A percentile compares a stretch with the other conserved stretches of the same genome.
Conservation (phyloP, 1,284 basidiomycete genomes). For the Cryptococcus sp. region DNA sequence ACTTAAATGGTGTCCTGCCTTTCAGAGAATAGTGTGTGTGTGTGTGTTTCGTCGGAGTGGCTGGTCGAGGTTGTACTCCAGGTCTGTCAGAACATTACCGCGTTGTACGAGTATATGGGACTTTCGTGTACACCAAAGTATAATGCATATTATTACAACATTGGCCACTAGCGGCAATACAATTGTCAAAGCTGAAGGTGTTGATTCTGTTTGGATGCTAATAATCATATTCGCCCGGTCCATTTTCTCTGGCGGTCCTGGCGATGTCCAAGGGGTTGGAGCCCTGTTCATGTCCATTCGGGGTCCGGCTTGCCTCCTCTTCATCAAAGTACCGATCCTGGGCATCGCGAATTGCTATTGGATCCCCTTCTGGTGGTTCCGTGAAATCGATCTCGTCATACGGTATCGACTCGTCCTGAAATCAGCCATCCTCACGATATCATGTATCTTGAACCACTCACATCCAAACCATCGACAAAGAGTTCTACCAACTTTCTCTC, state of each 20-base stretch:
- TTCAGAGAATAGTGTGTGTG: conserved; percentile 3
- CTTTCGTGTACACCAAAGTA: too few relatives aligned
- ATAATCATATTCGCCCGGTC: conserved; percentile 46
- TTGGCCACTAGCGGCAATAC: too few relatives aligned
- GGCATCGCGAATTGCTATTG: conserved; percentile 32
- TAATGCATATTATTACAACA: too few relatives aligned
- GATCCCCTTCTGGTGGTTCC: conserved; percentile 33
- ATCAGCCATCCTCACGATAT: background rate
- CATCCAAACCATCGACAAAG: conserved; percentile 47
- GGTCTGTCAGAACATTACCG: too few relatives aligned
- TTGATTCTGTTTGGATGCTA: conserved; percentile 11
- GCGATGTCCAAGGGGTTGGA: background rate
- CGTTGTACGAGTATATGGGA: too few relatives aligned
- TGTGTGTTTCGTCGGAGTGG: too few relatives aligned
- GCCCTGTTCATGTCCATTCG: conserved; percentile 12
- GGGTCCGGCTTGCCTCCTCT: conserved; percentile 32
- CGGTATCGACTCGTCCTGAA: conserved; percentile 35
- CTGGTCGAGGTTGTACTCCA: too few relatives aligned
- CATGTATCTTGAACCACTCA: conserved; percentile 28
- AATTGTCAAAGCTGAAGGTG: too few relatives aligned
- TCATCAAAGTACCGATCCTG: conserved; percentile 47
- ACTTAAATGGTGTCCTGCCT: conserved; percentile 31
- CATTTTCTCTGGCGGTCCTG: conserved; percentile 26
- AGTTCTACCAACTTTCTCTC: conserved; percentile 41
- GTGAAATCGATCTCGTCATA: conserved; percentile 43